Conservation (phyloP, 257 asterid genomes). For the Rhazya stricta region DNA sequence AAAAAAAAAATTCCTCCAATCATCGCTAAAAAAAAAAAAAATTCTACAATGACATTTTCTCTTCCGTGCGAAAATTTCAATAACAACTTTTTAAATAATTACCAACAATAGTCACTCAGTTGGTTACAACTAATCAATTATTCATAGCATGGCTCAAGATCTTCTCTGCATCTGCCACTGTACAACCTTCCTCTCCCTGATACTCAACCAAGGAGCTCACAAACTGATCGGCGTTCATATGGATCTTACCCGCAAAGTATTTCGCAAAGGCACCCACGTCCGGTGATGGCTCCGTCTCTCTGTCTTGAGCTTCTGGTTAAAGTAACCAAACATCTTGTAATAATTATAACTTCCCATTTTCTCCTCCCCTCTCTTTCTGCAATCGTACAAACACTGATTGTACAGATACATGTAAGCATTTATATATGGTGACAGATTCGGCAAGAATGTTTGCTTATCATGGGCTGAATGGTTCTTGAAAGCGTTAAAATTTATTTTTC, state of each 20-base stretch:
- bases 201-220: slow-evolving; percentile 48
- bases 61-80: too few species aligned
- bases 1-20: too few species aligned
- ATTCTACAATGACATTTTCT: too few species aligned
- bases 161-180: slow-evolving; percentile 47
- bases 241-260: slow-evolving; percentile 46
- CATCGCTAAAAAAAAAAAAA: too few species aligned
- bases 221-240: slow-evolving; percentile 68
- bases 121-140: too few species aligned
- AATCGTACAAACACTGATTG: background rate
- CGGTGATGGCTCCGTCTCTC: slow-evolving; percentile 84
- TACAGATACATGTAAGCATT: background rate
- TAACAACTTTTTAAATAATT: too few species aligned
- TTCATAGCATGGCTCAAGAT: slow-evolving; percentile 51
- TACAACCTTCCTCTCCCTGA: slow-evolving; percentile 56
- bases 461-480: slow-evolving; percentile 14
- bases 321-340: slow-evolving; percentile 87
- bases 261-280: slow-evolving; percentile 67
- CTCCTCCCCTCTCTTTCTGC: slow-evolving; percentile 1
- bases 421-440: background rate
- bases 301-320: slow-evolving; percentile 83
- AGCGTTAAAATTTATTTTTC: background rate
- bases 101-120: too few species aligned
- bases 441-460: background rate
- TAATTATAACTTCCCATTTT: slow-evolving; percentile 83